phyloP scores from a whole-genome alignment of 2,329 filamentous ascomycete genomes.

The Sclerotinia sclerotiorum region DNA sequence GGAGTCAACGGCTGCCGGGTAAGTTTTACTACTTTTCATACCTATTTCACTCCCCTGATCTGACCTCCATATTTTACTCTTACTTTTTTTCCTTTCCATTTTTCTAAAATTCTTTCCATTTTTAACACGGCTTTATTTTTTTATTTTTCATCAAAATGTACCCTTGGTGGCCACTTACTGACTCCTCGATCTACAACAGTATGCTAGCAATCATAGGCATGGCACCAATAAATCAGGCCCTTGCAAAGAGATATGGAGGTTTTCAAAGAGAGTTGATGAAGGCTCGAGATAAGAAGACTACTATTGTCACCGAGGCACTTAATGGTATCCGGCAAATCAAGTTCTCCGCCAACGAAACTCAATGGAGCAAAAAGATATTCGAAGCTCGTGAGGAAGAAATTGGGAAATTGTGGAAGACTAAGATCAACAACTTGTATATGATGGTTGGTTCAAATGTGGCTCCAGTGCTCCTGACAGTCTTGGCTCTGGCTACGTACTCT shows the following conservation, averaged over 20 bases:
- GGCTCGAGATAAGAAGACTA: constrained; percentile 69
- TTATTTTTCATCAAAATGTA: no score
- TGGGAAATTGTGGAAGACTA: constrained; percentile 55
- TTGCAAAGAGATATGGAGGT: constrained; percentile 60
- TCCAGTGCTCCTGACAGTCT: constrained; percentile 69
- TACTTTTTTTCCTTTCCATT: no score
- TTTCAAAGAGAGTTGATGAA: constrained; percentile 71
- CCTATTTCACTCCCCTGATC: neutral
- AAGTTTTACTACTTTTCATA: neutral
- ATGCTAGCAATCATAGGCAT: constrained; percentile 61
- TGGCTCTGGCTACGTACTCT: constrained; percentile 68
- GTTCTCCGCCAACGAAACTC: constrained; percentile 70
- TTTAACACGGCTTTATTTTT: neutral
- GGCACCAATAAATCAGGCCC: constrained; percentile 65
- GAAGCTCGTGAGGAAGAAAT: constrained; percentile 67
- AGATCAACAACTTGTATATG: constrained; percentile 30
- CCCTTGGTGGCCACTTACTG: neutral
- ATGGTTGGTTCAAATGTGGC: constrained; percentile 61
- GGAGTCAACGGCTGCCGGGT: constrained; percentile 59
- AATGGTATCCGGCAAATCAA: constrained; percentile 81
- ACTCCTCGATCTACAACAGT: constrained; percentile 37
- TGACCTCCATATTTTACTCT: neutral
- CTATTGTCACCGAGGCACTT: constrained; percentile 70
- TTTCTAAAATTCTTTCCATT: no score
- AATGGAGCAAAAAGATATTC: constrained; percentile 70